These are phyloP conservation scores for Seminavis robusta DNA, from an alignment of 108 stramenopile genomes.

Conservation along the genomic window DNA sequence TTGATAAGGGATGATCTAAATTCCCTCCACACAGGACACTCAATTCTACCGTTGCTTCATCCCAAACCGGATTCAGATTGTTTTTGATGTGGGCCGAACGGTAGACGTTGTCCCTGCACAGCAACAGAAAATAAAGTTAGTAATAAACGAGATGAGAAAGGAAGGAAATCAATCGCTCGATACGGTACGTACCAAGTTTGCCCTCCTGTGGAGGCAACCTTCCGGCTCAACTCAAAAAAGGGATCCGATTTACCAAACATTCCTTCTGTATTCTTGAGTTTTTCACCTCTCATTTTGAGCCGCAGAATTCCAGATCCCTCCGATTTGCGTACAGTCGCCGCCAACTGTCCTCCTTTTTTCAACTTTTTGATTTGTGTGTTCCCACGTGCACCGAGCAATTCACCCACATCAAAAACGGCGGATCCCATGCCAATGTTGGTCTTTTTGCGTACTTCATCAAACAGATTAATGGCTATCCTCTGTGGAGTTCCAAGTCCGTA, in stretches of 20 bases:
- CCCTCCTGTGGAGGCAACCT: constrained; percentile 46
- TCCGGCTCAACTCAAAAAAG: constrained; percentile 58
- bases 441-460: constrained; percentile 46
- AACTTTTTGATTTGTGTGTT: constrained; percentile 59
- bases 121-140: background rate
- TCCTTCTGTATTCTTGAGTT: constrained; percentile 82
- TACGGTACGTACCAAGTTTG: constrained; percentile 47
- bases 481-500: constrained; percentile 61
- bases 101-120: background rate
- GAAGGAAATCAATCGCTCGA: constrained; percentile 7
- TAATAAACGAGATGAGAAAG: background rate
- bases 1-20: constrained; percentile 26
- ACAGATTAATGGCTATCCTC: constrained; percentile 40
- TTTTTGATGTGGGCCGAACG: constrained; percentile 18
- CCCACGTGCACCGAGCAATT: constrained; percentile 64
- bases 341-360: constrained; percentile 32
- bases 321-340: constrained; percentile 20
- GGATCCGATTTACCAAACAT: constrained; percentile 77
- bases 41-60: constrained; percentile 29
- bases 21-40: constrained; percentile 44
- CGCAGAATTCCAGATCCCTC: constrained; percentile 32
- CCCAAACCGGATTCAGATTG: constrained; percentile 56
- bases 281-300: constrained; percentile 44
- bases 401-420: constrained; percentile 68
- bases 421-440: constrained; percentile 57